phyloP scores from a whole-genome alignment of 768 basidiomycete species.

The Clathrus columnatus region DNA sequence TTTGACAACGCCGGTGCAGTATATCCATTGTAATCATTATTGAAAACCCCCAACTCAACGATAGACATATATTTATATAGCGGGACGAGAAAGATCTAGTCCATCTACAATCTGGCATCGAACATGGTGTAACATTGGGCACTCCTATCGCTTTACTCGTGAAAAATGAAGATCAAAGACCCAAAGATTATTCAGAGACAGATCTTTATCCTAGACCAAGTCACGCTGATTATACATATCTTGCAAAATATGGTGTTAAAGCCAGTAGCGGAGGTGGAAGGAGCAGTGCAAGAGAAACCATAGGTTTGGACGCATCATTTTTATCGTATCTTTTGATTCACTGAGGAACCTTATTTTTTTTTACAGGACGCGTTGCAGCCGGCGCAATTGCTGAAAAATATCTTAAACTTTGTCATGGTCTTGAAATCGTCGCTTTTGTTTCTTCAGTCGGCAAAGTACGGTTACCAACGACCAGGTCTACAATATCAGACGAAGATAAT shows the following conservation, averaged over 20 bases:
- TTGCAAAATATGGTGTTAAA: constrained; percentile 95
- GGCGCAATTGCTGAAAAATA: constrained; percentile 98
- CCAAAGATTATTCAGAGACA: constrained; percentile 97
- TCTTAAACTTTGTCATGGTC: constrained; percentile 73
- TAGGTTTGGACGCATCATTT: constrained; percentile 49
- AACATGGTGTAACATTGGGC: constrained; percentile 90
- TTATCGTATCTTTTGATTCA: background rate
- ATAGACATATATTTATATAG: constrained; percentile 29
- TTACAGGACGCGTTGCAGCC: constrained; percentile 84
- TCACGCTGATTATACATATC: constrained; percentile 97
- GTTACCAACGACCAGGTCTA: constrained; percentile 47
- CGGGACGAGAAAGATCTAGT: constrained; percentile 94
- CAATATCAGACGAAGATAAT: constrained; percentile 37
- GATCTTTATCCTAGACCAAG: constrained; percentile 95
- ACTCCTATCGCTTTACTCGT: constrained; percentile 97
- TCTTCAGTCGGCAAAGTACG: constrained; percentile 91
- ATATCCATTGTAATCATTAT: constrained; percentile 2
- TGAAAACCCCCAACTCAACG: background rate
- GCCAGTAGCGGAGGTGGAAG: constrained; percentile 95
- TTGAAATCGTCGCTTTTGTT: constrained; percentile 96
- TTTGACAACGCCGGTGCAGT: constrained; percentile 85
- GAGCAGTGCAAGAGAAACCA: constrained; percentile 92
- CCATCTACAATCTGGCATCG: constrained; percentile 86
- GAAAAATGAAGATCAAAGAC: constrained; percentile 95
- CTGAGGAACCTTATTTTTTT: background rate